These are phyloP conservation scores for Mallotus japonicus DNA, from an alignment of 441 rosid species.

Conservation along the genomic window DNA sequence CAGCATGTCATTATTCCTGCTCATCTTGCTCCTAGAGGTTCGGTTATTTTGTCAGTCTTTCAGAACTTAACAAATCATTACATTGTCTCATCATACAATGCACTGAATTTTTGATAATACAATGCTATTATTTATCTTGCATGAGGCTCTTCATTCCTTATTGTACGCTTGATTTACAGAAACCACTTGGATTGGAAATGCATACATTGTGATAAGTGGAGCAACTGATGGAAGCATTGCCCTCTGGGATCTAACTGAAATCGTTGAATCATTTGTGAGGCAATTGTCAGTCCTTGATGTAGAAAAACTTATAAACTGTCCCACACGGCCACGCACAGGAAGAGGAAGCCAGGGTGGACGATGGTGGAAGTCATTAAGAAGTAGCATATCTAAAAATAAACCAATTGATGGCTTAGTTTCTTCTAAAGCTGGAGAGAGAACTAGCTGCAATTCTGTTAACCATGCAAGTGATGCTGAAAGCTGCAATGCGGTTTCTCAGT, in stretches of 20 bases:
- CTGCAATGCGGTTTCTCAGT: constrained; percentile 25
- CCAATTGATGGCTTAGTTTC: constrained; percentile 22
- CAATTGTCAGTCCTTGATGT: constrained; percentile 50
- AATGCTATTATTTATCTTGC: constrained; percentile 10
- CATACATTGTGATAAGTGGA: constrained; percentile 75
- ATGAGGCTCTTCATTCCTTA: constrained; percentile 7
- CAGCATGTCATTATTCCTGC: constrained; percentile 65
- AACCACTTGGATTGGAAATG: constrained; percentile 36
- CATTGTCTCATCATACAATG: background rate
- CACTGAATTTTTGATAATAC: background rate
- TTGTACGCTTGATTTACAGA: constrained; percentile 39
- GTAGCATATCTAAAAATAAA: constrained; percentile 30
- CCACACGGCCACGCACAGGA: constrained; percentile 84
- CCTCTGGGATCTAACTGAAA: constrained; percentile 79
- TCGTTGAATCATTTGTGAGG: constrained; percentile 64
- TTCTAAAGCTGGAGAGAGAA: constrained; percentile 26
- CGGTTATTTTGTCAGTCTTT: constrained; percentile 15
- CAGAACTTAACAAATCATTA: constrained; percentile 6
- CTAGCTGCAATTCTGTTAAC: constrained; percentile 17
- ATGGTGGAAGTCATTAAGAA: constrained; percentile 60
- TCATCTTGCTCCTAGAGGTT: constrained; percentile 49
- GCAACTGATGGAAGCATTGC: constrained; percentile 95
- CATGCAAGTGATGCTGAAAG: constrained; percentile 26
- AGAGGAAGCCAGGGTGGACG: constrained; percentile 99
- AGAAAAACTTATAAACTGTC: constrained; percentile 59